Evolutionary conservation across 805 yeast genomes (phyloP), one percentile per base, ranked within the genome.

Genomic region (Candida ponderosae): DNA sequence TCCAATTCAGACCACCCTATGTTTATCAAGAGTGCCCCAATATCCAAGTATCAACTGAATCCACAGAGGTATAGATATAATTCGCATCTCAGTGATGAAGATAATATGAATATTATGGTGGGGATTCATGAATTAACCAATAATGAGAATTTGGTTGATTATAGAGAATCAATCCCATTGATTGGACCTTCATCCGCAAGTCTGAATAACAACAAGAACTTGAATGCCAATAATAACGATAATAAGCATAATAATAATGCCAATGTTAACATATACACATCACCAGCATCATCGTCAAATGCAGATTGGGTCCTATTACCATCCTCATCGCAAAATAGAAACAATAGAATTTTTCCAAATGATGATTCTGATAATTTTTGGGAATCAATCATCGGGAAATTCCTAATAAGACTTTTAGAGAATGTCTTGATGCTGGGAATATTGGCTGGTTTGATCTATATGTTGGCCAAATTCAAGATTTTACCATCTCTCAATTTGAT

Each of bases 1-100:
- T 82, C 94, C 18, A 82, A 79, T 46, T 55, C 60, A 18, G 70
- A 78, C 46, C 90, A 81, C 54, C 96, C 96, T 0, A 79, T 94
- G 0, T 59, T 90, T 34, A 87, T 90, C 8, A 74, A 76, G 39
- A 74, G 86, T 7, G 93, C 96, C 0, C 90, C 95, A 0, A 50
- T 72, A 2, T 81, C 96, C 0, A 66, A 72, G 35, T 87, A 81
- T 60, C n/a, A 24, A 24, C 6, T 24, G 13, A 13, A 9, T 13
- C 28, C 7, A 24, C 11, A 17, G 24, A 32, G 11, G n/a, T 17
- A 17, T 19, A 16, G 16, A 18, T 15, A n/a, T 28, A 28, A 15
- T n/a, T 28, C 17, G 8, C 7, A 15, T 14, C 7, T 28, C 14
- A 28, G 10, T 3, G 2, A 21, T 21, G 24, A 21, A 9, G 24